Base-by-base conservation (phyloP, 164 flowering plant species). In the Aristolochia fimbriata region DNA sequence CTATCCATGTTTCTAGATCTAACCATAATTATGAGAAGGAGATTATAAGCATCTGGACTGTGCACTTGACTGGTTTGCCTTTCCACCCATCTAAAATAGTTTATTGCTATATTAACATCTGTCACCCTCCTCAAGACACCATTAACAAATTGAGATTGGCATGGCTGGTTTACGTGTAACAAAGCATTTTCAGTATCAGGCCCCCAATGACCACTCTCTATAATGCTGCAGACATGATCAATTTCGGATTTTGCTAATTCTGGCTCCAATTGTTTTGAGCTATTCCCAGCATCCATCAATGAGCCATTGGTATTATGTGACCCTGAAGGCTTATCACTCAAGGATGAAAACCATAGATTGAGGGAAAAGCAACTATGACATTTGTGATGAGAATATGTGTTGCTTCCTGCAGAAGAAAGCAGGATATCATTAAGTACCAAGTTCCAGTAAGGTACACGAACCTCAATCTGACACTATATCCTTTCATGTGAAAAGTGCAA, bases 51-150 rank as follows among this genome's bases (percentile, higher is more conserved):
- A 64, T 83, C 88, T 5, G 81, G 80, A 65, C 78, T 71, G 68
- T 80, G 84, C 13, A 76, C 73, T 63, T 73, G 74, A 62, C 73
- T 72, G 15, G 71, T 76, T 65, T 61, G 73, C 59, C 67, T 79
- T 77, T 87, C 90, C 23, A 68, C 80, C 98, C 96, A 92, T 57
- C 83, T 78, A 60, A 92, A 92, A 72, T 79, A 92, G 51, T 76
- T 78, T 17, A 87, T 47, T n/a, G 96, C 98, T n/a, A 65, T 24
- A 60, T 73, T 65, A 0, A 71, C 71, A 77, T 91, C 84, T 63
- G 79, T 81, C 65, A 85, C 64, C 71, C 80, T 81, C 81, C 74
- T 81, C 53, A 91, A 74, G 22, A 88, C 95, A 24, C 81, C 83
- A 69, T 71, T 68, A 37, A 85, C 77, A 48, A 80, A 27, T 48